Percentiles rank a stretch among this genome's conserved stretches.
Conservation (phyloP, 2,329 filamentous ascomycete species). For the Xylogone sp. region DNA sequence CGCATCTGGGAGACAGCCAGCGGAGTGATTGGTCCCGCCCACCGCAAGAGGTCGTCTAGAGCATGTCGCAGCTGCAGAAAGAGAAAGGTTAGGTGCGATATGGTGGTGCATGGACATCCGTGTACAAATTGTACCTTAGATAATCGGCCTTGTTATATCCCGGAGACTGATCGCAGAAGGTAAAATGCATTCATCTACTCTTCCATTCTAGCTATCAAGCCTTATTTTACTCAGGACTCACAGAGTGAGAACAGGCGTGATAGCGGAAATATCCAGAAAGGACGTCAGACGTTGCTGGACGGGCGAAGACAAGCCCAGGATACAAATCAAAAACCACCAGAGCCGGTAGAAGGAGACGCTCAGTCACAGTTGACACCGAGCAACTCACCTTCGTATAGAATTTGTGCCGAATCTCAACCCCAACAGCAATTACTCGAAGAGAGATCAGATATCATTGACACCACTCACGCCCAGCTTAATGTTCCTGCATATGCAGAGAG, state of each 20-base stretch:
- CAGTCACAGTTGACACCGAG: neutral
- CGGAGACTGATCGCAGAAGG: neutral
- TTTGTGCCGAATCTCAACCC: neutral
- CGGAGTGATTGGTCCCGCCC: no score
- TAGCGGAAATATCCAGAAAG: no score
- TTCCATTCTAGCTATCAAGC: conserved; percentile 6
- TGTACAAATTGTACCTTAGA: conserved; percentile 15
- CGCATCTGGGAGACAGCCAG: no score
- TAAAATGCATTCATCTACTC: neutral
- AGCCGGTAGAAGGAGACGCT: neutral
- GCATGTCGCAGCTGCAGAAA: conserved; percentile 7
- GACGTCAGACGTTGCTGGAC: no score
- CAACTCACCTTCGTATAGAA: neutral
- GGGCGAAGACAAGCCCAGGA: no score
- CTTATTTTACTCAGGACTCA: neutral
- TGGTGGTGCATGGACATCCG: conserved; percentile 5
- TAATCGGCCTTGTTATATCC: neutral
- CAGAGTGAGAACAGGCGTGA: no score
- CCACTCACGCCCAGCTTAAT: neutral
- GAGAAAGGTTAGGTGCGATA: conserved; percentile 12
- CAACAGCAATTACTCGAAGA: neutral
- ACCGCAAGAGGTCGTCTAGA: conserved; percentile 4
- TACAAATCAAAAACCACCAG: no score
- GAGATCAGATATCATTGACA: neutral
- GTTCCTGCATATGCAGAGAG: neutral